Evolutionary conservation across 2,329 filamentous ascomycete genomes (phyloP).

Genomic region (Fusarium aywerte): DNA sequence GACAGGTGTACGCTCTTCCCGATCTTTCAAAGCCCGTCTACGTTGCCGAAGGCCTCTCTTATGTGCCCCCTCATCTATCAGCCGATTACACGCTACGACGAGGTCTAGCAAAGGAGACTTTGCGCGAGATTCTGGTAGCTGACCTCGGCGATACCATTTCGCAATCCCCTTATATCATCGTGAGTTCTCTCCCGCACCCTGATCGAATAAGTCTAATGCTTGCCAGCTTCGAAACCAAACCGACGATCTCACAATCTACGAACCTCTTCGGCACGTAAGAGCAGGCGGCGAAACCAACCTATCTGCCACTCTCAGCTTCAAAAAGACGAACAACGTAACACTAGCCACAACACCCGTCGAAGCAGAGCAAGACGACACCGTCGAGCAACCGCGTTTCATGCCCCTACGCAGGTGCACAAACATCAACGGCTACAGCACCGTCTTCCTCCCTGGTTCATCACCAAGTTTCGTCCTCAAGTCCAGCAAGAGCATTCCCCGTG

Average conservation of each 20-base stretch:
- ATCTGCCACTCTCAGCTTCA: slow-evolving; percentile 73
- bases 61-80: slow-evolving; percentile 80
- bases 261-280: slow-evolving; percentile 71
- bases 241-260: slow-evolving; percentile 88
- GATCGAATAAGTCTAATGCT: background rate
- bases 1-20: slow-evolving; percentile 79
- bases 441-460: slow-evolving; percentile 84
- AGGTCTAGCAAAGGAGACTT: slow-evolving; percentile 74
- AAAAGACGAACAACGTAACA: slow-evolving; percentile 76
- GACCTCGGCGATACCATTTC: slow-evolving; percentile 81
- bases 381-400: slow-evolving; percentile 58
- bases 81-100: slow-evolving; percentile 75
- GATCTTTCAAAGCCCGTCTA: slow-evolving; percentile 78
- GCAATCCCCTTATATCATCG: slow-evolving; percentile 82
- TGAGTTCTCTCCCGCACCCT: slow-evolving; percentile 56
- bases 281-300: slow-evolving; percentile 55
- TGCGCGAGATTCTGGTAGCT: slow-evolving; percentile 84
- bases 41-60: slow-evolving; percentile 78
- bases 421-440: slow-evolving; percentile 80
- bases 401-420: slow-evolving; percentile 70
- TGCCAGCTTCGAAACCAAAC: slow-evolving; percentile 77
- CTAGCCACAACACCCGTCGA: slow-evolving; percentile 69
- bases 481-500: slow-evolving; percentile 77
- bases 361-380: slow-evolving; percentile 61
- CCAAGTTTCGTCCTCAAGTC: slow-evolving; percentile 87